Evolutionary conservation across 139 green algal species (phyloP).

Genomic region (Micractinium sp.): DNA sequence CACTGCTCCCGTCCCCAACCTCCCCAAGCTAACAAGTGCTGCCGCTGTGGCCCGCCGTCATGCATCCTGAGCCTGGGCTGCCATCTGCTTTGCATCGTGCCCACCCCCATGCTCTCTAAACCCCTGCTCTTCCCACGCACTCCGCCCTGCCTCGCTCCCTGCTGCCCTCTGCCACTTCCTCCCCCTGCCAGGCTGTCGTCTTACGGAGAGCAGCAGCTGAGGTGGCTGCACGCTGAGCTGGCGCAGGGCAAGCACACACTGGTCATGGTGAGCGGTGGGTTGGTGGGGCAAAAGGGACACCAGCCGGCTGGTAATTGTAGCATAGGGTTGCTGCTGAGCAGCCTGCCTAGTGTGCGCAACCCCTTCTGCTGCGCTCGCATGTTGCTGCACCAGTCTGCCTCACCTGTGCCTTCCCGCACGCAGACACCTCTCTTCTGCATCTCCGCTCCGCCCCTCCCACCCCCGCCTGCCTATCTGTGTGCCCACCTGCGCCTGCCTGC

Average conservation of each 20-base stretch:
- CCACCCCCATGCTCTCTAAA: background rate
- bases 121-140: background rate
- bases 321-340: too few relatives aligned
- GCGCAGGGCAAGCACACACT: slow-evolving; percentile 5
- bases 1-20: too few relatives aligned
- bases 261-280: background rate
- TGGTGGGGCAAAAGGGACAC: too few relatives aligned
- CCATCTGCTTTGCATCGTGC: background rate
- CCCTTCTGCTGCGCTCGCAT: too few relatives aligned
- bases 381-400: too few relatives aligned
- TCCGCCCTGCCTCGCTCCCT: background rate
- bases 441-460: too few relatives aligned
- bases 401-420: too few relatives aligned
- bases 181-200: slow-evolving; percentile 20
- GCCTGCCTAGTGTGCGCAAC: too few relatives aligned
- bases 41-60: too few relatives aligned
- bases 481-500: background rate
- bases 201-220: slow-evolving; percentile 29
- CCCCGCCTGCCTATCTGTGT: background rate
- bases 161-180: too few relatives aligned
- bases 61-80: background rate
- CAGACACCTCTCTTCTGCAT: background rate
- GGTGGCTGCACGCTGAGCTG: slow-evolving; percentile 31
- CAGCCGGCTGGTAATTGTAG: too few relatives aligned
- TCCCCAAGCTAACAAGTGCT: too few relatives aligned